Evolutionary conservation across 768 basidiomycete species (phyloP).

Genomic region (Cytidiella melzeri): DNA sequence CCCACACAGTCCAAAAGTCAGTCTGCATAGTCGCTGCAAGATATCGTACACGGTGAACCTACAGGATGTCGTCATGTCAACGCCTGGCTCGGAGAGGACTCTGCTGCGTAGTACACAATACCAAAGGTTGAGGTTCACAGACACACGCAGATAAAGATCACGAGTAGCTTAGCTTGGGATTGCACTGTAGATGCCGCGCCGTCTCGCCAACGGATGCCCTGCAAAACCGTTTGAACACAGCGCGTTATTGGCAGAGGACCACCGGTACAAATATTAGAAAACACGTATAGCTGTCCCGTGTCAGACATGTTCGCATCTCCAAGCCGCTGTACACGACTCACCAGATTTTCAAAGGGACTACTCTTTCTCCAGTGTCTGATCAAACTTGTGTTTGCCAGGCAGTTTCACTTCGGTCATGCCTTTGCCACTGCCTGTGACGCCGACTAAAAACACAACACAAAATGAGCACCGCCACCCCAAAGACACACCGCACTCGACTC

Average conservation of each 20-base stretch:
- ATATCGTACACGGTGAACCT: too few species aligned
- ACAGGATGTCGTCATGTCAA: too few species aligned
- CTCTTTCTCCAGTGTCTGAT: slow-evolving; percentile 11
- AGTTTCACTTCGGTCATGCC: slow-evolving; percentile 77
- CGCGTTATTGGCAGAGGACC: background rate
- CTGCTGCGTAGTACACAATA: too few species aligned
- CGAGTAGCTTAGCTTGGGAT: slow-evolving; percentile 11
- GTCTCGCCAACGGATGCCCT: background rate
- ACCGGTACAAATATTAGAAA: background rate
- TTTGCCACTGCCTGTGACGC: slow-evolving; percentile 87
- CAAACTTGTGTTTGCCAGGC: slow-evolving; percentile 74
- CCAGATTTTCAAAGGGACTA: too few species aligned
- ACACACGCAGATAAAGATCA: background rate
- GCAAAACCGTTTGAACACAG: too few species aligned
- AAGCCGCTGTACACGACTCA: too few species aligned
- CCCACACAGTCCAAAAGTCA: too few species aligned
- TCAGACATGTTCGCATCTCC: too few species aligned
- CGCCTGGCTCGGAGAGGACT: too few species aligned
- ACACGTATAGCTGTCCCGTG: background rate
- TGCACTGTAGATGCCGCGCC: background rate
- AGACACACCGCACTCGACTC: slow-evolving; percentile 18
- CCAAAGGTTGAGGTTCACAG: slow-evolving; percentile 7
- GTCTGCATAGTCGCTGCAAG: too few species aligned
- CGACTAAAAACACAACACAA: slow-evolving; percentile 47
- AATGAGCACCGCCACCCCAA: slow-evolving; percentile 3